phyloP scores from a whole-genome alignment of 2,329 filamentous ascomycete species.

The Alternaria hordeiaustralica region DNA sequence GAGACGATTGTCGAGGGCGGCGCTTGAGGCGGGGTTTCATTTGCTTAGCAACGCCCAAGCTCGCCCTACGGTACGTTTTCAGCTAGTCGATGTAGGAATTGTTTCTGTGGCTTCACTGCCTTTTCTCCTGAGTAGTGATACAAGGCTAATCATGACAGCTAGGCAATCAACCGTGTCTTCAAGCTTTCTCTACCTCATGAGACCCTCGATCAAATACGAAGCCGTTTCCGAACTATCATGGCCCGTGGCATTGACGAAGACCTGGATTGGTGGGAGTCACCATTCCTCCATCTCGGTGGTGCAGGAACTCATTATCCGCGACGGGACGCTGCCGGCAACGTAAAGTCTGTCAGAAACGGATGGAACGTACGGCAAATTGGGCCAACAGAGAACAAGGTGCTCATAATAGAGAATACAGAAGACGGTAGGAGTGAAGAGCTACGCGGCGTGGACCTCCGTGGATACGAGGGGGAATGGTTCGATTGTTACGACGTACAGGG shows the following conservation, averaged over 20 bases:
- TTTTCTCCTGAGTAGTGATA: neutral
- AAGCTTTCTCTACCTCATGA: conserved; percentile 71
- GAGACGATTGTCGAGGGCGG: conserved; percentile 70
- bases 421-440: conserved; percentile 31
- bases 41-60: conserved; percentile 59
- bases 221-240: conserved; percentile 50
- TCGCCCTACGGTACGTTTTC: conserved; percentile 23
- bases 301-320: conserved; percentile 69
- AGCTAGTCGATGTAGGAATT: neutral
- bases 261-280: conserved; percentile 65
- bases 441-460: conserved; percentile 60
- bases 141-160: neutral
- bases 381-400: conserved; percentile 39
- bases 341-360: conserved; percentile 35
- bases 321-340: conserved; percentile 47
- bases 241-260: conserved; percentile 52
- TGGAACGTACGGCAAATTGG: conserved; percentile 45
- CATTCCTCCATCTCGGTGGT: conserved; percentile 71
- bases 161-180: conserved; percentile 61
- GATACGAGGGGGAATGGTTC: conserved; percentile 77
- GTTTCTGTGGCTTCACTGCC: neutral
- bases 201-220: conserved; percentile 48
- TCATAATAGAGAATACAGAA: conserved; percentile 19
- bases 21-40: conserved; percentile 67
- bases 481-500: conserved; percentile 78